Base-by-base conservation (phyloP, 352 stramenopile species). In the Phytophthora constricta region DNA sequence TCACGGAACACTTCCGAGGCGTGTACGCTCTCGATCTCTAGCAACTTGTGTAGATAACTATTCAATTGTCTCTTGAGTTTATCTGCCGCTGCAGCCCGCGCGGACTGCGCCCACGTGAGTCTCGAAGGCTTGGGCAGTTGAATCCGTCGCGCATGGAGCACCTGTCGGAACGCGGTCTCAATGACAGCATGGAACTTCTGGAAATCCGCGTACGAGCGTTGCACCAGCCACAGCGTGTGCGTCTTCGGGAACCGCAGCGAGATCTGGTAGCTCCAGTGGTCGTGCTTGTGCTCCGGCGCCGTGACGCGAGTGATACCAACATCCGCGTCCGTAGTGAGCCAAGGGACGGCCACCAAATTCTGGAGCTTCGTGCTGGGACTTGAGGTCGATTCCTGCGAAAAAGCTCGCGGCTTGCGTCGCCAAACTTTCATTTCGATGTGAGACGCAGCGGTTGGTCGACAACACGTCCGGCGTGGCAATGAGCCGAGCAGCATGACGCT, bases 11-110 rank as follows among this genome's bases (percentile, higher is more conserved):
- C 33, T 23, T 54, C 66, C 28, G 77, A 76, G 22, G 75, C 59
- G 52, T 82, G 67, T 2, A 91, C 55, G 28, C 64, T 73, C 42
- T 84, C 74, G 28, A 90, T 76, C 66, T 88, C 83, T 41, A 91
- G 62, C 26, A 91, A 64, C 48, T 80, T 77, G 60, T 84, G 83
- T 58, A 91, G 47, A 46, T 91, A 91, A 25, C 70, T 61, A 58
- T 90, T 91, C 26, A 91, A 66, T 55, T 83, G 75, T 23, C 69
- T 60, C n/a, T 71, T 63, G 25, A 86, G 68, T 20, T 79, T 77
- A 55, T 77, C 62, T 3, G 78, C 65, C 8, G 72, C 62, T 19
- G 61, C 37, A 25, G 77, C 66, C 1, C 74, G 67, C 0, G 31
- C 43, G 5, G 62, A 45, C 37, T 63, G 49, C 20, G 67, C 62